A percentile compares a stretch with the other conserved stretches of the same genome.
These are phyloP conservation scores for Russula sp. DNA, from an alignment of 768 basidiomycete genomes.

Conservation along the genomic window DNA sequence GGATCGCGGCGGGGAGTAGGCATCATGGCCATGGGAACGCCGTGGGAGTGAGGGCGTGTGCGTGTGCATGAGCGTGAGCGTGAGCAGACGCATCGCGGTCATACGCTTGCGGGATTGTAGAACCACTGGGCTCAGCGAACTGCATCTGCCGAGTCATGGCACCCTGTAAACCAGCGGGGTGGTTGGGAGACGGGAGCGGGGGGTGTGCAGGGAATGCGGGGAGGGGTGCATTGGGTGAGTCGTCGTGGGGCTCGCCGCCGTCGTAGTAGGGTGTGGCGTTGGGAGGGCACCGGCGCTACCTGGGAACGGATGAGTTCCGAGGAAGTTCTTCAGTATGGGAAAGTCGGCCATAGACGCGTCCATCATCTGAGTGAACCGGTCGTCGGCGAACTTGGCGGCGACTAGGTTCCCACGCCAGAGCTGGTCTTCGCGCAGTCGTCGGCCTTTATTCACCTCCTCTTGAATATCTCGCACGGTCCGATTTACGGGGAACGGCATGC, in stretches of 20 bases:
- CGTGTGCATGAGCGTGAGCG: background rate
- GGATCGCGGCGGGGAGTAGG: conserved; percentile 1
- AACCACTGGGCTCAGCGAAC: background rate
- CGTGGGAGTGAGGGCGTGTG: background rate
- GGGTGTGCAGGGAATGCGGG: background rate
- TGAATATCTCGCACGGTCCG: conserved; percentile 74
- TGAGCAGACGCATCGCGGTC: conserved; percentile 10
- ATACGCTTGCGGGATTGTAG: conserved; percentile 6
- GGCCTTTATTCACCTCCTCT: conserved; percentile 38
- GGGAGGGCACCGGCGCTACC: conserved; percentile 31
- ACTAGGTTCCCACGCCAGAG: conserved; percentile 83
- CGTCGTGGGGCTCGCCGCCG: background rate
- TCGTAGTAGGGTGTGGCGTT: conserved; percentile 31
- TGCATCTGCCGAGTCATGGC: conserved; percentile 10
- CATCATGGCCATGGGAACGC: background rate
- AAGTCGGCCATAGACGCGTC: conserved; percentile 83
- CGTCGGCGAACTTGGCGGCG: conserved; percentile 62
- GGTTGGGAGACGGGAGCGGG: background rate
- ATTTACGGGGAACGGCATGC: conserved; percentile 80
- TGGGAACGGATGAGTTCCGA: conserved; percentile 62
- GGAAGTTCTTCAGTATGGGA: conserved; percentile 75
- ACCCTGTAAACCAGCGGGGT: background rate
- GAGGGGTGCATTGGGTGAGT: background rate
- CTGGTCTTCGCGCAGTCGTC: conserved; percentile 52
- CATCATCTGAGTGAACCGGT: conserved; percentile 51